Evolutionary conservation across 805 yeast genomes (phyloP), one percentile per base, ranked within the genome.

Genomic region (Ogataea pilisensis): DNA sequence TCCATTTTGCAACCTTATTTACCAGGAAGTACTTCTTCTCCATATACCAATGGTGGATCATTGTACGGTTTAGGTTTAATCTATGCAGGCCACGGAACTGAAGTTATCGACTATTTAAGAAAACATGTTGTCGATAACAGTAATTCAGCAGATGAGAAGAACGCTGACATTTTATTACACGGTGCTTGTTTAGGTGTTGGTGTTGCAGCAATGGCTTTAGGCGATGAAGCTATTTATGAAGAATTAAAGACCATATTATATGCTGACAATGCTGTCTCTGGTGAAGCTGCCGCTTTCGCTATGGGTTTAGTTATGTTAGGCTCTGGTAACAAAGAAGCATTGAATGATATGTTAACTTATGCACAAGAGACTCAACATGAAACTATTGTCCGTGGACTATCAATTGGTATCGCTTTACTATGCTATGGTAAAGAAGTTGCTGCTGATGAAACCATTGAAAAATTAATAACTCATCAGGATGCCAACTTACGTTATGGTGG

Each of bases 241-340:
- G 85, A 85, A 41, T 73, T 93, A 58, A 85, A 83, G 57, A 86
- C 81, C 35, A 87, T 91, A 4, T 68, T 93, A 48, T 90, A 82
- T 60, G 76, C 90, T 9, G 99, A 93, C 60, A 83, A 93, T 25
- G 98, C 97, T 3, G 75, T 87, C 31, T 86, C 96, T 6, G 95
- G 97, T 48, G 96, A 90, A 60, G 96, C 96, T 34, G 96, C 98
- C 22, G 97, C 95, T 34, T 71, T 91, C 50, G 88, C 93, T 27
- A 89, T 93, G 93, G 99, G 99, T 47, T 75, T 93, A 50, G 88
- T 87, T 12, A 87, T 87, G 96, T 75, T 91, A 44, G 99, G 99
- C 19, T 82, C 95, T 5, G 95, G 93, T 42, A 70, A 82, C 49
- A 76, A 77, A 49, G 66, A 68, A 30, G 87, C 86, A 8, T 65